These are phyloP conservation scores for Agaricales sp. DNA, from an alignment of 1,284 basidiomycete genomes.

Conservation along the genomic window DNA sequence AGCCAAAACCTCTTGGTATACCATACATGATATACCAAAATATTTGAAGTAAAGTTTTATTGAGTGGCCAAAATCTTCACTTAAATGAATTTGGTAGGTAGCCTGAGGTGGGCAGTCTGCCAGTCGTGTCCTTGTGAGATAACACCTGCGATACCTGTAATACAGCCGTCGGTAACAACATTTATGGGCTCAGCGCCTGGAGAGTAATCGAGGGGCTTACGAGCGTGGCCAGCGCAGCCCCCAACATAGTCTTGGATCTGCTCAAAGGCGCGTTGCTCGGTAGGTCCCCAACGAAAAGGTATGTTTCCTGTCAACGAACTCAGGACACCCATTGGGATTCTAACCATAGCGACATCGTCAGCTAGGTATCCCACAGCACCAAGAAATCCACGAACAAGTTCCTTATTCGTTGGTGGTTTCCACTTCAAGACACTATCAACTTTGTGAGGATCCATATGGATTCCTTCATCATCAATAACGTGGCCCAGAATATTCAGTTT, in stretches of 20 bases:
- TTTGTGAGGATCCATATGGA: conserved; percentile 14
- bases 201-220: no score
- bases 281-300: not conserved
- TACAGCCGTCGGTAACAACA: no score
- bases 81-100: no score
- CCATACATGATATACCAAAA: no score
- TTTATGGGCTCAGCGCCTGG: no score
- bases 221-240: no score
- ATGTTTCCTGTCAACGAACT: conserved; percentile 12
- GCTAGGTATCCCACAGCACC: conserved; percentile 15
- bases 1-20: no score
- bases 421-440: conserved; percentile 12
- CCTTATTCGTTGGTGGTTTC: conserved; percentile 9
- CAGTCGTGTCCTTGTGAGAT: no score
- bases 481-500: conserved; percentile 17
- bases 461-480: conserved; percentile 13
- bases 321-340: conserved; percentile 9
- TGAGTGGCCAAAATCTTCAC: no score
- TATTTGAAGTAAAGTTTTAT: no score
- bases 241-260: not conserved
- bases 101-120: conserved; percentile 17
- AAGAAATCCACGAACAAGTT: conserved; percentile 12
- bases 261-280: not conserved
- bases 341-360: conserved; percentile 9
- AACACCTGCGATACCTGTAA: no score